These are phyloP conservation scores for Conringia planisiliqua DNA, from an alignment of 345 rosid species.

Conservation along the genomic window DNA sequence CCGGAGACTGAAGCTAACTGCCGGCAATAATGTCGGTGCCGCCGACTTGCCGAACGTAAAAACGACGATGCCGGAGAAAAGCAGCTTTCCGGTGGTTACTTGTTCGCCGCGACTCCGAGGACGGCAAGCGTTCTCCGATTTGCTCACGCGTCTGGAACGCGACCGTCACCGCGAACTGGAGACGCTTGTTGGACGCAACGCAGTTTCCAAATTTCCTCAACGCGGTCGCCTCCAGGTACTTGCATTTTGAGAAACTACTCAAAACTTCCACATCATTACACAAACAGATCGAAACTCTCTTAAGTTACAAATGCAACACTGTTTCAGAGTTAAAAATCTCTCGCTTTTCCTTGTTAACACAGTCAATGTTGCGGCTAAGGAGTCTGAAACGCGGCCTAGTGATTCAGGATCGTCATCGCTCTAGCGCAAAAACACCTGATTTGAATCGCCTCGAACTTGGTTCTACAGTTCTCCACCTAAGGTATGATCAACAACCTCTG, in stretches of 20 bases:
- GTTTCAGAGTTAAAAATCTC: background rate
- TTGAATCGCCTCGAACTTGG: slow-evolving; percentile 25
- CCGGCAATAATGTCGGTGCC: slow-evolving; percentile 19
- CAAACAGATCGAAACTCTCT: background rate
- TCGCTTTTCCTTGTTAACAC: background rate
- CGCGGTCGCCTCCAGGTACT: slow-evolving; percentile 83
- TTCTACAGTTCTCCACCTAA: slow-evolving; percentile 40
- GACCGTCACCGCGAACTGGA: slow-evolving; percentile 56
- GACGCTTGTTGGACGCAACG: slow-evolving; percentile 43
- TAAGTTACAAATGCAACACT: background rate
- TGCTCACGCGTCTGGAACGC: slow-evolving; percentile 56
- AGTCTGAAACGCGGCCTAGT: slow-evolving; percentile 48
- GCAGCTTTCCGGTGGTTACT: slow-evolving; percentile 20
- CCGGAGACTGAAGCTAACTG: slow-evolving; percentile 36
- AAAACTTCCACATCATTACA: background rate
- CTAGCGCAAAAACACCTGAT: slow-evolving; percentile 11
- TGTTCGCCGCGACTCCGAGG: slow-evolving; percentile 61
- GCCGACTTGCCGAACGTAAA: slow-evolving; percentile 9
- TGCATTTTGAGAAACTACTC: background rate
- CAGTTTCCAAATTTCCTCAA: slow-evolving; percentile 68
- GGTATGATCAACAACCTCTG: slow-evolving; percentile 18
- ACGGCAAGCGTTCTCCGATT: slow-evolving; percentile 66
- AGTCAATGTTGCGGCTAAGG: slow-evolving; percentile 71
- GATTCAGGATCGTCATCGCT: slow-evolving; percentile 42
- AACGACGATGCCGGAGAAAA: slow-evolving; percentile 21